A percentile compares a stretch with the other conserved stretches of the same genome.
Evolutionary conservation across 495 filamentous ascomycete species (phyloP).

Genomic region (Aspergillus nidulans): DNA sequence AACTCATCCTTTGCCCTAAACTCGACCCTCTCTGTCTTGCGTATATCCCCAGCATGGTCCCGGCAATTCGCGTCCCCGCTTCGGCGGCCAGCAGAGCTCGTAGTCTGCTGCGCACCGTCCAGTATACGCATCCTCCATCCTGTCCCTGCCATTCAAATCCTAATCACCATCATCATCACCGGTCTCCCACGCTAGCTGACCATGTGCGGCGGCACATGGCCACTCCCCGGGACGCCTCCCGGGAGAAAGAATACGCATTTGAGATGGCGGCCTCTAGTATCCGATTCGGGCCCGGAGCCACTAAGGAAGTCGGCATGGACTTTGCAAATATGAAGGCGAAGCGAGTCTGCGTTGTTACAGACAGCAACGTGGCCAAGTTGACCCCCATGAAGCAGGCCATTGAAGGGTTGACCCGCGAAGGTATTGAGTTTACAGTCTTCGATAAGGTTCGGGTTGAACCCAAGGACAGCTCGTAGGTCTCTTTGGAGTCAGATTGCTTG

Average conservation of each 20-base stretch:
- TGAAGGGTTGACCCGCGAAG: constrained; percentile 70
- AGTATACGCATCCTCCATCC: constrained; percentile 81
- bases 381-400: constrained; percentile 80
- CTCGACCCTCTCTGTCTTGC: background rate
- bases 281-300: constrained; percentile 89
- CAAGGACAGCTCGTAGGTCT: constrained; percentile 74
- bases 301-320: constrained; percentile 98
- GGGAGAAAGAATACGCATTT: constrained; percentile 94
- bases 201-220: constrained; percentile 61
- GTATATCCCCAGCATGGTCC: constrained; percentile 35
- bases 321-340: constrained; percentile 84
- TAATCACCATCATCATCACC: constrained; percentile 57
- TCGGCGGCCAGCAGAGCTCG: constrained; percentile 72
- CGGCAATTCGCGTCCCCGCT: constrained; percentile 56
- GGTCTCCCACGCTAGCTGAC: constrained; percentile 46
- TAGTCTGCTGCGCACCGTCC: constrained; percentile 79
- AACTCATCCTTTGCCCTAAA: background rate
- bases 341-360: constrained; percentile 87
- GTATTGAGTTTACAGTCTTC: constrained; percentile 75
- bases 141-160: constrained; percentile 94
- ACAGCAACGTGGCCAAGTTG: constrained; percentile 70
- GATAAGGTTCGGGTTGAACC: constrained; percentile 78
- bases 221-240: constrained; percentile 64
- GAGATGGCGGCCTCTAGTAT: constrained; percentile 95
- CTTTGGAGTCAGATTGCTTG: background rate